Evolutionary conservation across 257 asterid genomes (phyloP).

Genomic region (Jacaranda mimosifolia): DNA sequence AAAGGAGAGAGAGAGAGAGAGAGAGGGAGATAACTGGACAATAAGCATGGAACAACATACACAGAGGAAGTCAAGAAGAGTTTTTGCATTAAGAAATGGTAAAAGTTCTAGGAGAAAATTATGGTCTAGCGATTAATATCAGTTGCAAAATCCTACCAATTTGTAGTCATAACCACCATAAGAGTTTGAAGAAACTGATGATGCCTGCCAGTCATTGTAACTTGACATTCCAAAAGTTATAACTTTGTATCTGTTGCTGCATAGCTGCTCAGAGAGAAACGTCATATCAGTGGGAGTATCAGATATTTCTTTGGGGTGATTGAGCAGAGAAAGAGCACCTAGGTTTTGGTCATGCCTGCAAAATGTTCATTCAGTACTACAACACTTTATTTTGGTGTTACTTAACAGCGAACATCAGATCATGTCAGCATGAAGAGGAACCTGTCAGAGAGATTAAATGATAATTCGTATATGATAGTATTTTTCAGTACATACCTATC

Average conservation of each 20-base stretch:
- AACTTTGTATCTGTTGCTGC: conserved; percentile 36
- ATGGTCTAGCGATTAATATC: not conserved
- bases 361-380: not conserved
- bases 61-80: no score
- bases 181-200: conserved; percentile 44
- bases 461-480: not conserved
- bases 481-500: conserved; percentile 40
- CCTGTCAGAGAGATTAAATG: conserved; percentile 5
- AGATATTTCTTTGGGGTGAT: conserved; percentile 8
- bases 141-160: conserved; percentile 39
- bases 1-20: no score
- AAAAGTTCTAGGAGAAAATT: conserved; percentile 2
- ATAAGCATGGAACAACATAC: no score
- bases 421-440: no score
- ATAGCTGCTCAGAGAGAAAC: no score
- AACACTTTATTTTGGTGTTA: no score
- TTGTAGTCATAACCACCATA: conserved; percentile 48
- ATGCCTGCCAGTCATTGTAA: conserved; percentile 47
- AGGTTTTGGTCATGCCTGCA: conserved; percentile 31
- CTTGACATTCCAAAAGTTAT: conserved; percentile 48
- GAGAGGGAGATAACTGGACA: no score
- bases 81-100: conserved; percentile 1
- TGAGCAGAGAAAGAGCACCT: conserved; percentile 43
- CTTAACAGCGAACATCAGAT: not conserved
- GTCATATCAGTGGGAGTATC: not conserved